phyloP scores from a whole-genome alignment of 345 rosid species.

The Melastoma malabathricum region DNA sequence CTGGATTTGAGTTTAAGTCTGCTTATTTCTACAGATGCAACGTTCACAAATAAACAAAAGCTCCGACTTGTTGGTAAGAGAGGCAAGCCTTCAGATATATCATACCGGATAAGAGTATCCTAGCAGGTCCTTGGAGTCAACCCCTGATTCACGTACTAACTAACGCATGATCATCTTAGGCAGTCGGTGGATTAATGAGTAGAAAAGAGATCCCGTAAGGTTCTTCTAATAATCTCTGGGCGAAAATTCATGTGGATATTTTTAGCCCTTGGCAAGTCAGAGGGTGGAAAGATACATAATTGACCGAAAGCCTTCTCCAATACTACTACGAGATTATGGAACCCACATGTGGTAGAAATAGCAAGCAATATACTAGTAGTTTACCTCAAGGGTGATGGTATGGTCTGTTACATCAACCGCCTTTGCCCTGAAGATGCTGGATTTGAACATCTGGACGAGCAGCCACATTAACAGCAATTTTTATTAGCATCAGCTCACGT shows the following conservation, averaged over 20 bases:
- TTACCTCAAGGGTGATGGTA: slow-evolving; percentile 19
- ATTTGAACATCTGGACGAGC: slow-evolving; percentile 17
- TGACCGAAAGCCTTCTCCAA: slow-evolving; percentile 32
- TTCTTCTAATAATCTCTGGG: not conserved
- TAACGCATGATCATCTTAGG: no score
- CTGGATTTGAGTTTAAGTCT: no score
- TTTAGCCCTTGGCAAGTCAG: no score
- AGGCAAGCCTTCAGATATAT: not conserved
- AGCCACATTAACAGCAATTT: slow-evolving; percentile 15
- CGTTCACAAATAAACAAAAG: no score
- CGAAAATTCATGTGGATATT: no score
- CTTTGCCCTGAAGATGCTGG: slow-evolving; percentile 18
- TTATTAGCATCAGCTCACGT: slow-evolving; percentile 19
- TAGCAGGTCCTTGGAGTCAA: slow-evolving; percentile 73
- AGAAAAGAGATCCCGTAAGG: slow-evolving; percentile 2
- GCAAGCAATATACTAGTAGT: not conserved
- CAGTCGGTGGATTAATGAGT: no score
- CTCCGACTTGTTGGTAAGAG: no score
- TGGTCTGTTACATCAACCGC: slow-evolving; percentile 18
- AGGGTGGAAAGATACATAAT: no score
- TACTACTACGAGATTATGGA: slow-evolving; percentile 69
- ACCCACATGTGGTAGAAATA: not conserved
- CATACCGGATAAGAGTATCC: slow-evolving; percentile 70
- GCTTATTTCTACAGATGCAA: no score
- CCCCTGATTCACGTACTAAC: slow-evolving; percentile 76